These are phyloP conservation scores for Austropuccinia psidii DNA, from an alignment of 1,284 basidiomycete genomes.

Conservation along the genomic window DNA sequence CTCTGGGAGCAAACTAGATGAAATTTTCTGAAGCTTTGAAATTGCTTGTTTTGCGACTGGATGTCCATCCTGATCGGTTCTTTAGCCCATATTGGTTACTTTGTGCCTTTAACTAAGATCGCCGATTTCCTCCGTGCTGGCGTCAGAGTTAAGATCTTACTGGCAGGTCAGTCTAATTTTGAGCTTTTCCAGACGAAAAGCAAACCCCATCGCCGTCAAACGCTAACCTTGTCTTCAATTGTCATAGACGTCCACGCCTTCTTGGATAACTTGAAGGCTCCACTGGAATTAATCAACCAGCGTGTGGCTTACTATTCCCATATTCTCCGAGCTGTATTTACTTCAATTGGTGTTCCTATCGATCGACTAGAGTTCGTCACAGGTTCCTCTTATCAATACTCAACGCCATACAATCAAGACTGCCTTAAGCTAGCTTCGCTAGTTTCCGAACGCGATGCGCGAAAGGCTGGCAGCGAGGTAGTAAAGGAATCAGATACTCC, in stretches of 20 bases:
- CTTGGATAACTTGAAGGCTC: slow-evolving; percentile 95
- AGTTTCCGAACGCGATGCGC: slow-evolving; percentile 90
- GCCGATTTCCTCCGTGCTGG: slow-evolving; percentile 91
- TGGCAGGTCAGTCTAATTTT: slow-evolving; percentile 60
- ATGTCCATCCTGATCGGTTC: neutral
- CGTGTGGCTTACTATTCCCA: slow-evolving; percentile 85
- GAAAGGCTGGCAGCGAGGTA: slow-evolving; percentile 98
- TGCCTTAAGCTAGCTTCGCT: slow-evolving; percentile 82
- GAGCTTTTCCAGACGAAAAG: too few relatives aligned
- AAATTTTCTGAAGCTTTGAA: neutral
- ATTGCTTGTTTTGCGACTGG: neutral
- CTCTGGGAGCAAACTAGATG: slow-evolving; percentile 26
- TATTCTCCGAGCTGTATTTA: slow-evolving; percentile 73
- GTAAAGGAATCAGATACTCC: slow-evolving; percentile 96
- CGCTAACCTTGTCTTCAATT: neutral
- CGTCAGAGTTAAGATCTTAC: slow-evolving; percentile 79
- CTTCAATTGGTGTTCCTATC: slow-evolving; percentile 80
- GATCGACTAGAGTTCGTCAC: slow-evolving; percentile 74
- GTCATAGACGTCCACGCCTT: slow-evolving; percentile 85
- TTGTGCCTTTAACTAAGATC: slow-evolving; percentile 89
- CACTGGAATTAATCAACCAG: slow-evolving; percentile 81
- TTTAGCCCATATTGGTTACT: slow-evolving; percentile 93
- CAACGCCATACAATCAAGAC: slow-evolving; percentile 86
- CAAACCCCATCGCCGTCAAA: too few relatives aligned
- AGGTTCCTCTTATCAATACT: slow-evolving; percentile 86